A percentile compares a stretch with the other conserved stretches of the same genome.
Evolutionary conservation across 2,329 filamentous ascomycete genomes (phyloP).

Genomic region (Rhexocercosporidium sp.): DNA sequence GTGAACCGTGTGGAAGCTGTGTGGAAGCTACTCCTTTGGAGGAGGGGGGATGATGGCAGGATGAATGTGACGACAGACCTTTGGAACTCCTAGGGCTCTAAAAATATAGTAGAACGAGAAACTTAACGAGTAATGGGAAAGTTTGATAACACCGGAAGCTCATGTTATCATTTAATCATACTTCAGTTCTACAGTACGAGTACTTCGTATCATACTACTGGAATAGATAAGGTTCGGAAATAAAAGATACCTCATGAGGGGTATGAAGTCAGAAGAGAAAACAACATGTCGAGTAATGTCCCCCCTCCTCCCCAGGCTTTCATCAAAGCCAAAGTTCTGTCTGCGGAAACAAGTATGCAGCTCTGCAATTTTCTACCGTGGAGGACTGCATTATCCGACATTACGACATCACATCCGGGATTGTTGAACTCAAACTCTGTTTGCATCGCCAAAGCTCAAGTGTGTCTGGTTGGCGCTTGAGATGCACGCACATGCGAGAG

Average conservation of each 20-base stretch:
- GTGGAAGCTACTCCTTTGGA: background rate
- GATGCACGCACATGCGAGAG: background rate
- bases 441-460: background rate
- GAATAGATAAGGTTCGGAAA: no score
- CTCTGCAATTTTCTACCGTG: background rate
- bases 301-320: background rate
- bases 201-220: no score
- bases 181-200: no score
- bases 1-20: no score
- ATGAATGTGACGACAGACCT: constrained; percentile 4
- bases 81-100: background rate
- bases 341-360: background rate
- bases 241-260: no score
- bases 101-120: background rate
- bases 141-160: background rate
- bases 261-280: background rate
- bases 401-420: background rate
- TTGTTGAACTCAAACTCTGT: background rate
- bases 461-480: background rate
- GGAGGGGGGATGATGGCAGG: background rate
- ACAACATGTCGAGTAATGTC: background rate
- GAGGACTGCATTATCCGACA: no score
- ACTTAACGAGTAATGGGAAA: background rate
- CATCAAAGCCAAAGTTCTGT: background rate
- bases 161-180: background rate